Evolutionary conservation across 1,284 basidiomycete genomes (phyloP).

Genomic region (Phylloboletellus chloephorus): DNA sequence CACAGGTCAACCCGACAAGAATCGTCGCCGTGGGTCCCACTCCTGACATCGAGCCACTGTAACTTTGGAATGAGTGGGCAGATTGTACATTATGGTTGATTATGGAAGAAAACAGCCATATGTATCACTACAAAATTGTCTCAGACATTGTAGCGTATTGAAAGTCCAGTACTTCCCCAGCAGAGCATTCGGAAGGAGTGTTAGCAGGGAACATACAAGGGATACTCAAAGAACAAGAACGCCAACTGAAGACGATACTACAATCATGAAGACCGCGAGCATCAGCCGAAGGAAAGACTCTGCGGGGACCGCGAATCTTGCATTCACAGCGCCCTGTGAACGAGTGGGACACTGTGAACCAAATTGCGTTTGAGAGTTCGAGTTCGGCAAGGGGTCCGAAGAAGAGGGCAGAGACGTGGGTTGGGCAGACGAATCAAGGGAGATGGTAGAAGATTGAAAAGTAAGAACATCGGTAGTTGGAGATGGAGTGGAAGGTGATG

Average conservation of each 20-base stretch:
- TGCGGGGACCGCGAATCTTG: neutral
- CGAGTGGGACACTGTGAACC: constrained; percentile 24
- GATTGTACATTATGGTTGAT: neutral
- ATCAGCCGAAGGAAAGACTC: constrained; percentile 7
- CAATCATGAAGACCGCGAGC: constrained; percentile 19
- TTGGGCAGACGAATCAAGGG: neutral
- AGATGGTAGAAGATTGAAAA: neutral
- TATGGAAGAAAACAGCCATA: no score
- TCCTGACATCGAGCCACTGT: constrained; percentile 64
- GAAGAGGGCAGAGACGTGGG: constrained; percentile 5
- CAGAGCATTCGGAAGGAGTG: neutral
- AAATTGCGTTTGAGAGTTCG: constrained; percentile 20
- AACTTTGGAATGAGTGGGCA: neutral
- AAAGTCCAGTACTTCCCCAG: neutral
- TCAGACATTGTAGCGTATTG: neutral
- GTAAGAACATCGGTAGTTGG: constrained; percentile 6
- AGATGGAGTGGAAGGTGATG: constrained; percentile 4
- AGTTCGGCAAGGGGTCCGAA: constrained; percentile 3
- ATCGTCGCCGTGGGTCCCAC: constrained; percentile 74
- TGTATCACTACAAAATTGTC: constrained; percentile 11
- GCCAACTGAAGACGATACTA: constrained; percentile 18
- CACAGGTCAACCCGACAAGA: constrained; percentile 65
- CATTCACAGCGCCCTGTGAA: constrained; percentile 1
- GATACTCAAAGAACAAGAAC: constrained; percentile 20
- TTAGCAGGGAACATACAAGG: neutral